A percentile compares a stretch with the other conserved stretches of the same genome.
phyloP scores from a whole-genome alignment of 345 rosid species.

The Erucastrum elatum region DNA sequence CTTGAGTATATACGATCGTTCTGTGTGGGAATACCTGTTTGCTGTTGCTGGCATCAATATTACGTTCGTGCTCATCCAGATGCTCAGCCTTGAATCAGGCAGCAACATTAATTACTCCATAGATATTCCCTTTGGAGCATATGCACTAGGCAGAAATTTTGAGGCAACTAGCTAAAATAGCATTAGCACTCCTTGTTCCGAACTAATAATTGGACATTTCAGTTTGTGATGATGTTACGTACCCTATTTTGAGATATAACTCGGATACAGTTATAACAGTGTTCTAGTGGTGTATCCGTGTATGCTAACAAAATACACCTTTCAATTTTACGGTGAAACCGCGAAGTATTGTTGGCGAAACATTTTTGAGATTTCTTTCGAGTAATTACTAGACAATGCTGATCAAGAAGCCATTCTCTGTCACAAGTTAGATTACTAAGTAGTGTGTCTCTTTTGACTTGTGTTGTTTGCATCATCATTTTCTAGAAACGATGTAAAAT shows the following conservation, averaged over 20 bases:
- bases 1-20: too few relatives aligned
- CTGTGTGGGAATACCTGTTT: conserved; percentile 99
- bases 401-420: background rate
- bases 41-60: conserved; percentile 99
- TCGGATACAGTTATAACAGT: too few relatives aligned
- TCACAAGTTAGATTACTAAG: conserved; percentile 10
- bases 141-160: conserved; percentile 1
- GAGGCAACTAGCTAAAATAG: conserved; percentile 1
- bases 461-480: background rate
- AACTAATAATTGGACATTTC: conserved; percentile 6
- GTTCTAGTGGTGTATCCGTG: too few relatives aligned
- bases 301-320: background rate
- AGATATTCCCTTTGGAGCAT: background rate
- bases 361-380: conserved; percentile 81
- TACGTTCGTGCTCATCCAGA: conserved; percentile 97
- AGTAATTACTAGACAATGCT: conserved; percentile 46
- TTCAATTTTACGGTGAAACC: conserved; percentile 73
- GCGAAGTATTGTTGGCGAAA: conserved; percentile 73
- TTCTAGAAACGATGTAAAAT: too few relatives aligned
- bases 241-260: too few relatives aligned
- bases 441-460: background rate
- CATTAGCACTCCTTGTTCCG: background rate
- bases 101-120: background rate
- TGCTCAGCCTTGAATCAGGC: conserved; percentile 99
- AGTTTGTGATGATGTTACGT: background rate